phyloP scores from a whole-genome alignment of 192 early-diverging fungal species.

The Diversispora eburnea region DNA sequence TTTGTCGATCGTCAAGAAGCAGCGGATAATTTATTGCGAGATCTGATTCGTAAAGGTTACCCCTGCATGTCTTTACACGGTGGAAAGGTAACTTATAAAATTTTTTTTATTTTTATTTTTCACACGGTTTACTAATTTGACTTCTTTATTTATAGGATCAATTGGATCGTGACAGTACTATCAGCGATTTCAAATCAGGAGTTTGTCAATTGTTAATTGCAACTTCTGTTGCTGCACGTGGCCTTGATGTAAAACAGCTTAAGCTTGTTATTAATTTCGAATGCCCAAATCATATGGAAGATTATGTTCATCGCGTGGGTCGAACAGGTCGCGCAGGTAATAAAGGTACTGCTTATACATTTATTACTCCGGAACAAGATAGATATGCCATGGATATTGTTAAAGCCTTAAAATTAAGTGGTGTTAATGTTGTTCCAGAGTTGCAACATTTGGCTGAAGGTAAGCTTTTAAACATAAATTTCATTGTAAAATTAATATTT shows the following conservation, averaged over 20 bases:
- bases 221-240: constrained; percentile 93
- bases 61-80: constrained; percentile 90
- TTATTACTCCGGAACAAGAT: constrained; percentile 93
- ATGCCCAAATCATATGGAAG: constrained; percentile 96
- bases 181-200: constrained; percentile 91
- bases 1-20: constrained; percentile 97
- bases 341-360: constrained; percentile 95
- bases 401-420: constrained; percentile 81
- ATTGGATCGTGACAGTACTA: constrained; percentile 85
- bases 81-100: constrained; percentile 65
- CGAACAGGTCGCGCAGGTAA: constrained; percentile 97
- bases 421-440: constrained; percentile 67
- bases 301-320: constrained; percentile 97
- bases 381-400: constrained; percentile 87
- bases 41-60: constrained; percentile 81
- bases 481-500: constrained; percentile 32
- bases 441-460: constrained; percentile 74
- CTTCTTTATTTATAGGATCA: constrained; percentile 57
- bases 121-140: neutral
- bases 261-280: constrained; percentile 96
- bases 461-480: constrained; percentile 11
- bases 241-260: constrained; percentile 90
- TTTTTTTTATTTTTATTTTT: neutral
- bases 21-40: constrained; percentile 84
- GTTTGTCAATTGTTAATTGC: constrained; percentile 89